phyloP scores from a whole-genome alignment of 2,329 filamentous ascomycete genomes.

The Fusarium redolens region DNA sequence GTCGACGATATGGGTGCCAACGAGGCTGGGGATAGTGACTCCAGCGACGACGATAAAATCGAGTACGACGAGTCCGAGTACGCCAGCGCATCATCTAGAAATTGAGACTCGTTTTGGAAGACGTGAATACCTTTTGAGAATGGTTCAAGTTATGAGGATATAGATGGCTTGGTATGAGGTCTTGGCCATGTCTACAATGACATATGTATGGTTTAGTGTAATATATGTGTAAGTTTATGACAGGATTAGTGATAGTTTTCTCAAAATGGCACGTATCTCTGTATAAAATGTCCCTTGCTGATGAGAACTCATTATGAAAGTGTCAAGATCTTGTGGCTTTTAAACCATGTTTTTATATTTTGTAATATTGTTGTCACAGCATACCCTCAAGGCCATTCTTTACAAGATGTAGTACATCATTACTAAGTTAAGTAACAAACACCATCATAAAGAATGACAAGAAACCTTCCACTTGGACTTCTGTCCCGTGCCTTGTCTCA shows the following conservation, averaged over 20 bases:
- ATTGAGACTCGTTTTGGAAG: neutral
- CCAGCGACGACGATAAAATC: constrained; percentile 39
- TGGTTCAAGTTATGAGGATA: neutral
- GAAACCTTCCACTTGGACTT: neutral
- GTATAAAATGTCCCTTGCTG: neutral
- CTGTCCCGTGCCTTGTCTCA: neutral
- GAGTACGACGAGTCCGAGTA: constrained; percentile 43
- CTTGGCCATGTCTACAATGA: neutral
- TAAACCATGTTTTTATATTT: neutral
- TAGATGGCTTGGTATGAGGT: neutral
- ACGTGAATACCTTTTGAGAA: neutral
- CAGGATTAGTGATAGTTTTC: neutral
- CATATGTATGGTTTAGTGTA: neutral
- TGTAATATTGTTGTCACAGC: neutral
- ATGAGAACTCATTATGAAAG: neutral
- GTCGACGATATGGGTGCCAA: constrained; percentile 46
- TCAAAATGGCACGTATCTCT: neutral
- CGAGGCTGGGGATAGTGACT: constrained; percentile 32
- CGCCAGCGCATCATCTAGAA: constrained; percentile 13
- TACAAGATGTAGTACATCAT: neutral
- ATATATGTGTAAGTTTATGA: neutral
- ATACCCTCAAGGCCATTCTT: neutral
- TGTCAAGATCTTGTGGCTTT: neutral
- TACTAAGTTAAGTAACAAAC: too few relatives aligned
- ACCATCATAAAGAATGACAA: neutral